These are phyloP conservation scores for Deinandra increscens DNA, from an alignment of 129 eudicot species.

Conservation along the genomic window DNA sequence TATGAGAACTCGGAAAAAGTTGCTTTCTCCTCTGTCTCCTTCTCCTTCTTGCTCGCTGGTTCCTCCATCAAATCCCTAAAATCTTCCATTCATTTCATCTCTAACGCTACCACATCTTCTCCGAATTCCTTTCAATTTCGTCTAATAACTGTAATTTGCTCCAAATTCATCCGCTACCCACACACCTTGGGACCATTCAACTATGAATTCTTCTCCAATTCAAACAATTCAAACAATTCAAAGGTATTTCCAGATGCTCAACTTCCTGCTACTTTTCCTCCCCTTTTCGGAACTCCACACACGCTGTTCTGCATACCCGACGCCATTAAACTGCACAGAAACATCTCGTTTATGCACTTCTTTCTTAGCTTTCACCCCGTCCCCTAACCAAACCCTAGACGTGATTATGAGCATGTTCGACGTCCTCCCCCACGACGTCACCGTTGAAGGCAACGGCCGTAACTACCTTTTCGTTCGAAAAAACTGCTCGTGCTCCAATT, in stretches of 20 bases:
- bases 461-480: slow-evolving; percentile 60
- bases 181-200: neutral
- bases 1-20: neutral
- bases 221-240: no score
- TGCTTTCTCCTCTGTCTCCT: neutral
- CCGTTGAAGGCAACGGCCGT: slow-evolving; percentile 52
- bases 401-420: slow-evolving; percentile 91
- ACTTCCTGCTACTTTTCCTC: slow-evolving; percentile 9
- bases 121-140: neutral
- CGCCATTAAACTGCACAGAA: slow-evolving; percentile 81
- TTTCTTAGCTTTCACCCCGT: slow-evolving; percentile 69
- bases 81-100: slow-evolving; percentile 3
- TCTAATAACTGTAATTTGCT: neutral
- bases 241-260: neutral
- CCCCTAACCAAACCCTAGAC: slow-evolving; percentile 51
- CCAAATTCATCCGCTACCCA: slow-evolving; percentile 6
- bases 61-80: slow-evolving; percentile 13
- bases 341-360: slow-evolving; percentile 72
- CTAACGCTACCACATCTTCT: slow-evolving; percentile 1
- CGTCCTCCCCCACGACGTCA: slow-evolving; percentile 60
- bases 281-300: neutral
- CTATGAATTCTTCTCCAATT: slow-evolving; percentile 36
- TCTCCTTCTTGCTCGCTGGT: neutral
- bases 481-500: slow-evolving; percentile 72
- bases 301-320: slow-evolving; percentile 33